phyloP scores from a whole-genome alignment of 345 rosid genomes.

The Turritis glabra region DNA sequence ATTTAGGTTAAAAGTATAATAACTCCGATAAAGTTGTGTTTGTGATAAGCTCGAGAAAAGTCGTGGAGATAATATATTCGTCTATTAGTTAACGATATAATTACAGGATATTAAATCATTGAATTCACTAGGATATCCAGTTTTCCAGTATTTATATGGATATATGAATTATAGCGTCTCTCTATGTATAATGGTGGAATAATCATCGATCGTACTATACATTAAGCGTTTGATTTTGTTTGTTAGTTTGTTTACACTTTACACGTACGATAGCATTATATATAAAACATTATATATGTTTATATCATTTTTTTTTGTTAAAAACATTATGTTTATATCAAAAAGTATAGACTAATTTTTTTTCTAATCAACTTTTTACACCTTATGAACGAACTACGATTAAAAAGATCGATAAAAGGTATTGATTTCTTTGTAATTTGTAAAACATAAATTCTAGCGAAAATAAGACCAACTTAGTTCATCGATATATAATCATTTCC shows the following conservation, averaged over 20 bases:
- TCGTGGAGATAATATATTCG: constrained; percentile 1
- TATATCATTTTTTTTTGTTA: too few species aligned
- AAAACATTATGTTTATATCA: background rate
- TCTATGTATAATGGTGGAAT: background rate
- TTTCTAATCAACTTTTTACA: too few species aligned
- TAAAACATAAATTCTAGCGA: too few species aligned
- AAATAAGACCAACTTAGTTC: too few species aligned
- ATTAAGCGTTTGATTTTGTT: background rate
- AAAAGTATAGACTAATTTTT: too few species aligned
- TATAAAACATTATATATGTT: background rate
- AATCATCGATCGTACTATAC: background rate
- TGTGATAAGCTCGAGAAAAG: constrained; percentile 11
- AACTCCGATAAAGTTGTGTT: too few species aligned
- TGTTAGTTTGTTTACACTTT: background rate
- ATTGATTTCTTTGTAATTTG: too few species aligned
- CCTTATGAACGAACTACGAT: too few species aligned
- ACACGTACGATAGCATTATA: background rate
- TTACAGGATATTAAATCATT: background rate
- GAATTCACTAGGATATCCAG: background rate
- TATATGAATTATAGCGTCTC: background rate
- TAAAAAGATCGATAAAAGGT: too few species aligned
- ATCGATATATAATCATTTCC: background rate
- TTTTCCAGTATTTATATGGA: background rate
- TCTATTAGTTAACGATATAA: background rate
- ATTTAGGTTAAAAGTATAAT: background rate